Conservation (phyloP, 139 green algal genomes). For the Bryopsis sp. region DNA sequence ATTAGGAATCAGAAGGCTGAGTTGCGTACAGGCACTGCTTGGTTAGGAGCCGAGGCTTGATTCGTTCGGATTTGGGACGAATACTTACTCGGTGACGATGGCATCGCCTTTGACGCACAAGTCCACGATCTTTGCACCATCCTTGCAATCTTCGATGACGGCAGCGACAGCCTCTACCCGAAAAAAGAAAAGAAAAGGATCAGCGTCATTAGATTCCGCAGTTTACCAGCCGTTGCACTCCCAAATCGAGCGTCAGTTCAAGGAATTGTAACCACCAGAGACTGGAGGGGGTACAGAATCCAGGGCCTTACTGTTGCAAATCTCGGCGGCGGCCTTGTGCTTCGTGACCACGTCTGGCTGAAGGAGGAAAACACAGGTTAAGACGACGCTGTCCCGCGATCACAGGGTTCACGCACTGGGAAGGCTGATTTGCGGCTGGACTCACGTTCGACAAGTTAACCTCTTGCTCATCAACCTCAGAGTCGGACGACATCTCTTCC, state of each 20-base stretch:
- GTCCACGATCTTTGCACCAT: constrained; percentile 87
- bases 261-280: no score
- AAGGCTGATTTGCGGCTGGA: no score
- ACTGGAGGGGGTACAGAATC: neutral
- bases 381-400: no score
- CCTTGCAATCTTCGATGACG: constrained; percentile 59
- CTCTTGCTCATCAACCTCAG: no score
- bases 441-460: no score
- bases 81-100: constrained; percentile 65
- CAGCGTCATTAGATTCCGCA: neutral
- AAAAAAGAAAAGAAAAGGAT: constrained; percentile 13
- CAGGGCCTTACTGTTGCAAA: constrained; percentile 81
- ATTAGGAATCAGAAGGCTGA: neutral
- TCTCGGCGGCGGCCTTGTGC: constrained; percentile 96
- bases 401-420: no score
- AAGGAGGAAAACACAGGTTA: no score
- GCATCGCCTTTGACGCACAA: constrained; percentile 75
- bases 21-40: neutral
- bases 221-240: no score
- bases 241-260: no score
- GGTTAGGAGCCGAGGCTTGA: no score
- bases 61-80: neutral
- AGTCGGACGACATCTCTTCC: no score
- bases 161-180: constrained; percentile 57
- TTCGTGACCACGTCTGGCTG: constrained; percentile 96